Conservation (phyloP, 2,329 filamentous ascomycete genomes). For the Fusarium sp. region DNA sequence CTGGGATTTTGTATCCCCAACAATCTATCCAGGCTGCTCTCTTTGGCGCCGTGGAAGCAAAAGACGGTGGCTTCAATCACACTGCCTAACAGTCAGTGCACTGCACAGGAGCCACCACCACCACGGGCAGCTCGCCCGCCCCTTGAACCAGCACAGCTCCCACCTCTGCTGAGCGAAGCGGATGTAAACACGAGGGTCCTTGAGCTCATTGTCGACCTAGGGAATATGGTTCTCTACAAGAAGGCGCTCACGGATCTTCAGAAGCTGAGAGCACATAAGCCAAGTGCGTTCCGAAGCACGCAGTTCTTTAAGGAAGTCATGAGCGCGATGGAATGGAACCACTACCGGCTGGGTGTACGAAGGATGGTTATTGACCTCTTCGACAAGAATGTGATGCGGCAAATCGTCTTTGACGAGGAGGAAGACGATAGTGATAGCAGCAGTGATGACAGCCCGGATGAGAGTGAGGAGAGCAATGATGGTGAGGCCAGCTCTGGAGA, state of each 20-base stretch:
- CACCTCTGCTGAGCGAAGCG: slow-evolving; percentile 62
- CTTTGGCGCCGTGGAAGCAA: slow-evolving; percentile 68
- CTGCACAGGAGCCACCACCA: slow-evolving; percentile 56
- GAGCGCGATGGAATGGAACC: slow-evolving; percentile 83
- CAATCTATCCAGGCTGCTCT: slow-evolving; percentile 79
- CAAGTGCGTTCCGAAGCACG: slow-evolving; percentile 75
- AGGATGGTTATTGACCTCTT: slow-evolving; percentile 94
- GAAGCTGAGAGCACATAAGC: slow-evolving; percentile 78
- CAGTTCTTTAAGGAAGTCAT: slow-evolving; percentile 86
- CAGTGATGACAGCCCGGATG: slow-evolving; percentile 61
- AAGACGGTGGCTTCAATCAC: slow-evolving; percentile 56
- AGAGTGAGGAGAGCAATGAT: slow-evolving; percentile 55
- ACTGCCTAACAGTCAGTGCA: slow-evolving; percentile 62
- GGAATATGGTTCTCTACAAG: slow-evolving; percentile 92
- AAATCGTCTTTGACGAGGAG: slow-evolving; percentile 75
- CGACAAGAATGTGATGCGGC: slow-evolving; percentile 84
- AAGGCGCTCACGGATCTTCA: slow-evolving; percentile 82
- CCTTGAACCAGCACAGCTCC: slow-evolving; percentile 53
- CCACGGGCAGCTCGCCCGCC: slow-evolving; percentile 53
- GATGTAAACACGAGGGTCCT: slow-evolving; percentile 80
- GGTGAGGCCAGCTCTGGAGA: slow-evolving; percentile 56
- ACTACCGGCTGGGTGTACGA: slow-evolving; percentile 85
- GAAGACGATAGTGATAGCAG: slow-evolving; percentile 67
- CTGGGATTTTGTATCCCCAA: slow-evolving; percentile 87
- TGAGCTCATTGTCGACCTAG: slow-evolving; percentile 84